These are phyloP conservation scores for Torulaspora globosa DNA, from an alignment of 1,139 yeast species.

Conservation along the genomic window DNA sequence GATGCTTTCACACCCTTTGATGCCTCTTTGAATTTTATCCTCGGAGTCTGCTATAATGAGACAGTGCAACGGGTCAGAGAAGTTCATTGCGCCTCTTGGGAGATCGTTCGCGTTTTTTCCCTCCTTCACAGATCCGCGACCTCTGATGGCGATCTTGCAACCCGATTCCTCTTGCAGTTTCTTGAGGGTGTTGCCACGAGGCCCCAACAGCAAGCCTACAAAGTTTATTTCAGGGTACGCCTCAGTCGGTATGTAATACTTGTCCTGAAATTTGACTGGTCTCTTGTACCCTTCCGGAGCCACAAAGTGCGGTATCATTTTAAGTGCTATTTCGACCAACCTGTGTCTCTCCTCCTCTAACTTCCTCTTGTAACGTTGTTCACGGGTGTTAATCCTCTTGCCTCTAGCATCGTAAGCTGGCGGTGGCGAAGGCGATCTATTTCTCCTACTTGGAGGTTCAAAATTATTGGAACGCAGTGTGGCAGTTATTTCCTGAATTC, in stretches of 20 bases:
- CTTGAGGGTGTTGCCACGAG: conserved; percentile 87
- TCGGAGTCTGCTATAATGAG: conserved; percentile 79
- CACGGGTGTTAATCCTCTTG: conserved; percentile 79
- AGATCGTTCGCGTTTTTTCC: conserved; percentile 60
- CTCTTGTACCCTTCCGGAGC: conserved; percentile 77
- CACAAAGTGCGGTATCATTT: conserved; percentile 67
- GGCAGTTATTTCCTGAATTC: conserved; percentile 77
- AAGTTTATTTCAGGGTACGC: conserved; percentile 92
- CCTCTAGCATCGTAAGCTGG: conserved; percentile 85
- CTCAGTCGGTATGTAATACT: conserved; percentile 76
- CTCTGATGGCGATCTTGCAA: conserved; percentile 82
- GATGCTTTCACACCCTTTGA: conserved; percentile 67
- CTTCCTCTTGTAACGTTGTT: conserved; percentile 54
- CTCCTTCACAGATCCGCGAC: conserved; percentile 92
- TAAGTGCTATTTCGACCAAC: conserved; percentile 68
- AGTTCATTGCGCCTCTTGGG: conserved; percentile 46
- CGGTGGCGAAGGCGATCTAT: conserved; percentile 83
- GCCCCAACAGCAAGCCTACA: conserved; percentile 87
- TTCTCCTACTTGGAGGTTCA: conserved; percentile 34
- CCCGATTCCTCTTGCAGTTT: conserved; percentile 79
- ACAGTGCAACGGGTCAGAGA: conserved; percentile 84
- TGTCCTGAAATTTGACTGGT: conserved; percentile 73
- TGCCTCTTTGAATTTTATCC: conserved; percentile 72
- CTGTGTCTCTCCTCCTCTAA: conserved; percentile 77
- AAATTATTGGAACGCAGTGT: conserved; percentile 49